phyloP scores from a whole-genome alignment of 2,329 filamentous ascomycete genomes.

The Thielaviopsis euricoi region DNA sequence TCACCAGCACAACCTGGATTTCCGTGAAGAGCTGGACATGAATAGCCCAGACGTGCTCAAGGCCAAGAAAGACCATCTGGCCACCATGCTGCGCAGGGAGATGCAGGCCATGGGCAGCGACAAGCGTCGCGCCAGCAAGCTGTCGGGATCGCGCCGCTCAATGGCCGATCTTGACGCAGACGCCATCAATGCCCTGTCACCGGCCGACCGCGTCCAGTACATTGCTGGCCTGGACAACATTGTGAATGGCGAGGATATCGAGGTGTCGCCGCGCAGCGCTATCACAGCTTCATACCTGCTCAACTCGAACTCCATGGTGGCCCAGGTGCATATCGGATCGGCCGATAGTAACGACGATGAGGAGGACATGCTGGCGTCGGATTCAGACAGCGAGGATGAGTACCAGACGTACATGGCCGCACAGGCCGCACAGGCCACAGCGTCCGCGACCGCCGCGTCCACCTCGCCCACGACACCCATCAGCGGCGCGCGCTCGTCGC shows the following conservation, averaged over 20 bases:
- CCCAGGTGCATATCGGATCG: not conserved
- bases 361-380: not conserved
- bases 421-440: too few species aligned
- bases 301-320: not conserved
- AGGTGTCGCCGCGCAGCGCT: not conserved
- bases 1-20: conserved; percentile 1
- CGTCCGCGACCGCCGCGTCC: too few species aligned
- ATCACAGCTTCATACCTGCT: not conserved
- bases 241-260: not conserved
- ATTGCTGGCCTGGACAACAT: not conserved
- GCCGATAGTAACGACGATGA: not conserved
- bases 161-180: not conserved
- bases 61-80: not conserved
- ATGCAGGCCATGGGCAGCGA: not conserved
- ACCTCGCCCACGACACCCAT: too few species aligned
- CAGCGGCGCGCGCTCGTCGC: too few species aligned
- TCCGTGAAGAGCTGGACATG: not conserved
- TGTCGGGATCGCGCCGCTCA: not conserved
- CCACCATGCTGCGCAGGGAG: not conserved
- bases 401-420: not conserved
- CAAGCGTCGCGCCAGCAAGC: not conserved
- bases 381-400: not conserved
- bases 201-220: not conserved
- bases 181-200: too few species aligned
- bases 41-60: not conserved